These are phyloP conservation scores for Trichoderma lentiforme DNA, from an alignment of 2,329 filamentous ascomycete genomes.

Conservation along the genomic window DNA sequence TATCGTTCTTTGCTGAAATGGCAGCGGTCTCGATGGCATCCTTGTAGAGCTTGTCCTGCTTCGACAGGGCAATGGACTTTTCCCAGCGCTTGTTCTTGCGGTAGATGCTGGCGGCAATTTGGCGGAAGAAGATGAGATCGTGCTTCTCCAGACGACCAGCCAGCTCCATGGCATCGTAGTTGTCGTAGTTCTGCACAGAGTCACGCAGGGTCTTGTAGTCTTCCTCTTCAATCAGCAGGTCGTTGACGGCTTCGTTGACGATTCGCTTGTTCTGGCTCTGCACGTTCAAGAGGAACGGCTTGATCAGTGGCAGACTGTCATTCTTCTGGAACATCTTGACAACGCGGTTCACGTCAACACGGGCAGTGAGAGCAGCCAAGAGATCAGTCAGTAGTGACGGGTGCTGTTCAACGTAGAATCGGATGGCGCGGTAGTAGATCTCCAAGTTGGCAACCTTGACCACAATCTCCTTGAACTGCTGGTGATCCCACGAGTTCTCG, in stretches of 20 bases:
- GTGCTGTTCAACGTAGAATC: conserved; percentile 97
- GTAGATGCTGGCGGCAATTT: conserved; percentile 97
- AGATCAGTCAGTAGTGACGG: conserved; percentile 94
- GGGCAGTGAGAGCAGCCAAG: conserved; percentile 82
- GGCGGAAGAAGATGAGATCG: conserved; percentile 97
- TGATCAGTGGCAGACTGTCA: conserved; percentile 96
- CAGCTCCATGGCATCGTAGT: conserved; percentile 93
- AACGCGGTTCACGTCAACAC: conserved; percentile 98
- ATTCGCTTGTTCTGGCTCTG: conserved; percentile 97
- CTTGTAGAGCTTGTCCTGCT: conserved; percentile 99
- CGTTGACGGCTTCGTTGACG: conserved; percentile 97
- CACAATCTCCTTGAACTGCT: conserved; percentile 98
- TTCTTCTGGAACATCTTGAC: conserved; percentile 99
- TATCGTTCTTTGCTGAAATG: conserved; percentile 82
- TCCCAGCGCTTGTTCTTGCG: conserved; percentile 99
- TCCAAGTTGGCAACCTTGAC: conserved; percentile 98
- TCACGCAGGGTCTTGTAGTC: conserved; percentile 98
- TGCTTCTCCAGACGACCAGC: conserved; percentile 94
- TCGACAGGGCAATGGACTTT: conserved; percentile 94
- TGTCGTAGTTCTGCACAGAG: conserved; percentile 98
- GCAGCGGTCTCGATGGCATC: conserved; percentile 98
- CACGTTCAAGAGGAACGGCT: conserved; percentile 95
- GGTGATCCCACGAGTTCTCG: conserved; percentile 97
- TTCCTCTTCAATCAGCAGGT: conserved; percentile 95
- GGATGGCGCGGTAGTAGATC: conserved; percentile 96